Evolutionary conservation across 352 stramenopile genomes (phyloP), one percentile per base, ranked within the genome.

Genomic region (Phytophthora palmivora): DNA sequence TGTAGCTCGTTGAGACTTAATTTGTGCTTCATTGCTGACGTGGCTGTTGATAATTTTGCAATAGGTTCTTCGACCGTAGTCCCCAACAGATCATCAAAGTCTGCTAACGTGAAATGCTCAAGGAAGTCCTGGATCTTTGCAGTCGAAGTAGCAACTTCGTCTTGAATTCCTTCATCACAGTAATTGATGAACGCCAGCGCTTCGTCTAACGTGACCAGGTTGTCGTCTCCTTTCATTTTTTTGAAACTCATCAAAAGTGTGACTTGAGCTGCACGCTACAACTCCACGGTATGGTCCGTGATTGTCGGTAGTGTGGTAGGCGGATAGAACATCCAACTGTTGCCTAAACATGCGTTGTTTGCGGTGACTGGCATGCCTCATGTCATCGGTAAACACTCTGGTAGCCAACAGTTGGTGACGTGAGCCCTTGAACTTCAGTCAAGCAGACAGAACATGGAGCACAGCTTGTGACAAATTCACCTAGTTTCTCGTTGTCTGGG

Each of bases 141-240:
- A 47, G 16, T 44, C 34, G 44, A 24, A 26, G 2, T 26, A 5
- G 11, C n/a, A 11, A 0, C 19, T 16, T 54, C 47, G 11, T 24
- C 22, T 1, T 28, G 12, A 7, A 8, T 4, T 10, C 9, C 33
- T 2, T 22, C 42, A 0, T 70, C 46, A 9, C 46, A 66, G 38
- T 11, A 61, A 15, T 34, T 11, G 55, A 66, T 50, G 41, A 66
- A 70, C 37, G 42, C 42, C 30, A 70, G 21, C 11, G 62, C 48
- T 19, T 66, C 47, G 8, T 61, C 42, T 19, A 70, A 26, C 41
- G 62, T 56, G 11, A 41, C n/a, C 16, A 74, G 18, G n/a, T n/a
- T n/a, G 10, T 70, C 18, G 19, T 58, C 42, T 34, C 19, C 34
- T 2, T 52, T 49, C 41, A 19, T 39, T 1, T 8, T 9, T 12